Evolutionary conservation across 768 basidiomycete species (phyloP).

Genomic region (Podaxis sp.): DNA sequence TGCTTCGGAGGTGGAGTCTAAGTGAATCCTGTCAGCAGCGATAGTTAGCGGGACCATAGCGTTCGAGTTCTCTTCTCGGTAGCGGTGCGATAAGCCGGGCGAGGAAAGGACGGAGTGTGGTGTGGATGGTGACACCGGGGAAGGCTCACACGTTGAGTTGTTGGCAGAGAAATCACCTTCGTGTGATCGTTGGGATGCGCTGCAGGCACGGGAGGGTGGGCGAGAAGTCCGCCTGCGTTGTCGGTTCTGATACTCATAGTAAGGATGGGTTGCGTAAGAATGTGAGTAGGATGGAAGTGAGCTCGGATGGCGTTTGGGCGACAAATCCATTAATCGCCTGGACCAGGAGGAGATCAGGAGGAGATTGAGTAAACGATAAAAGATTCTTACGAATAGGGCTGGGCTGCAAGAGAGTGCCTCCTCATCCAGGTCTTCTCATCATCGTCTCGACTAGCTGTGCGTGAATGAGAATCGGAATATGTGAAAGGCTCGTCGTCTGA

Average conservation of each 20-base stretch:
- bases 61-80: slow-evolving; percentile 10
- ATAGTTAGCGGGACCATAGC: slow-evolving; percentile 9
- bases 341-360: slow-evolving; percentile 11
- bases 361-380: background rate
- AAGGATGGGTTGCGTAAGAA: slow-evolving; percentile 27
- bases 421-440: slow-evolving; percentile 33
- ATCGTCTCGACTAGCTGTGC: slow-evolving; percentile 25
- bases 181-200: slow-evolving; percentile 23
- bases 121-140: slow-evolving; percentile 56
- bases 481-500: slow-evolving; percentile 44
- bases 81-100: slow-evolving; percentile 4
- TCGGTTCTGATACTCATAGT: slow-evolving; percentile 17
- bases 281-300: slow-evolving; percentile 31
- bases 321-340: slow-evolving; percentile 26
- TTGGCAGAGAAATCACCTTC: slow-evolving; percentile 37
- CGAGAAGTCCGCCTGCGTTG: slow-evolving; percentile 9
- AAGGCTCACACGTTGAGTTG: slow-evolving; percentile 49
- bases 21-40: slow-evolving; percentile 13
- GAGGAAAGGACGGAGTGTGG: slow-evolving; percentile 44
- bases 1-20: slow-evolving; percentile 7
- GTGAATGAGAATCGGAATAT: slow-evolving; percentile 20
- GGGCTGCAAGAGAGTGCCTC: slow-evolving; percentile 44
- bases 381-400: slow-evolving; percentile 26
- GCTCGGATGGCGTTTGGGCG: slow-evolving; percentile 19
- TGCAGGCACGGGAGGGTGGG: slow-evolving; percentile 13